Percentiles rank a stretch among this genome's conserved stretches.
phyloP scores from a whole-genome alignment of 805 yeast genomes.

The Brettanomyces nanus region DNA sequence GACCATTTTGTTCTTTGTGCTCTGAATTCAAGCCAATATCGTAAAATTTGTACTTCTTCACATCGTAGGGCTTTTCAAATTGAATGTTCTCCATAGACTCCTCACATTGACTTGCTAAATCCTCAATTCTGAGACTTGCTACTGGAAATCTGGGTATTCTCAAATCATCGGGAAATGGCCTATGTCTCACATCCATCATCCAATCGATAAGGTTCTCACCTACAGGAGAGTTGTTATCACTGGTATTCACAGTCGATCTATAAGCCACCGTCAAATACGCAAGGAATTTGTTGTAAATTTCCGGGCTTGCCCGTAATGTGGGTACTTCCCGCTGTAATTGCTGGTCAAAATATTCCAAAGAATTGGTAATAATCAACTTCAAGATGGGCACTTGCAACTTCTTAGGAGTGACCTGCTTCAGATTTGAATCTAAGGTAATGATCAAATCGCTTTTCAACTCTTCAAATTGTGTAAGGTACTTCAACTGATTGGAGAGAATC shows the following conservation, averaged over 20 bases:
- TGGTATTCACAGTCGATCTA: conserved; percentile 7
- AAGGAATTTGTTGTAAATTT: conserved; percentile 11
- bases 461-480: conserved; percentile 25
- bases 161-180: conserved; percentile 16
- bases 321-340: conserved; percentile 10
- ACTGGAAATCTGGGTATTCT: conserved; percentile 8
- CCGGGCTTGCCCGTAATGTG: conserved; percentile 6
- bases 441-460: conserved; percentile 34
- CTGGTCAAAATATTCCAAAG: conserved; percentile 34
- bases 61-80: conserved; percentile 7
- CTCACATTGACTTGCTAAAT: conserved; percentile 12
- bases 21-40: conserved; percentile 9
- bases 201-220: conserved; percentile 22
- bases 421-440: conserved; percentile 39
- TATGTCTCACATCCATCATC: conserved; percentile 12
- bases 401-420: conserved; percentile 7
- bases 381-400: conserved; percentile 32
- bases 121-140: conserved; percentile 4
- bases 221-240: conserved; percentile 8
- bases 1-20: conserved; percentile 11
- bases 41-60: conserved; percentile 12
- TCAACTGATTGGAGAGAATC: conserved; percentile 38
- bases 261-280: conserved; percentile 15
- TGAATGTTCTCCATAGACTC: conserved; percentile 14
- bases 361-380: conserved; percentile 35